Percentiles rank a stretch among this genome's conserved stretches.
These are phyloP conservation scores for Salix brachista DNA, from an alignment of 345 rosid species.

Conservation along the genomic window DNA sequence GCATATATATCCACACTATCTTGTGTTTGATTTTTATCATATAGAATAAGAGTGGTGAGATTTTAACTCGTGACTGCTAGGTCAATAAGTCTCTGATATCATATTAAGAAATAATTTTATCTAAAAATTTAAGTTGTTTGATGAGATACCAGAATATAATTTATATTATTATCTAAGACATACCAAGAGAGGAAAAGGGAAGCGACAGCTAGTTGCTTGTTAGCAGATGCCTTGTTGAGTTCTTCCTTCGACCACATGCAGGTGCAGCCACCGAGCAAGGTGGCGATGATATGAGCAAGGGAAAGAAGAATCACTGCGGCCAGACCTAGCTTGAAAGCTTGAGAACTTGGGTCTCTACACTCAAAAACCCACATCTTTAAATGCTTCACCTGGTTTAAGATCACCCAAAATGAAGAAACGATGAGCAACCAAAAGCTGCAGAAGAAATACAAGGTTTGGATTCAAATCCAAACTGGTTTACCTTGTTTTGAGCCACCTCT, in stretches of 20 bases:
- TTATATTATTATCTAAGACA: too few species aligned
- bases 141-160: too few species aligned
- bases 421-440: background rate
- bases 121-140: too few species aligned
- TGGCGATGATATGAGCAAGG: conserved; percentile 59
- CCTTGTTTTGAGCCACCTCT: conserved; percentile 53
- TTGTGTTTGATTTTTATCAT: too few species aligned
- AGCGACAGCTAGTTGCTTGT: conserved; percentile 68
- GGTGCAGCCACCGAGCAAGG: conserved; percentile 66
- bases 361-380: conserved; percentile 65
- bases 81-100: too few species aligned
- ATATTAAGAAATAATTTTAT: too few species aligned
- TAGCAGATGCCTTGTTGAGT: conserved; percentile 44
- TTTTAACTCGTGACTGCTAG: too few species aligned
- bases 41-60: too few species aligned
- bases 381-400: conserved; percentile 53
- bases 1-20: accelerated
- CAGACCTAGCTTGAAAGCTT: conserved; percentile 72
- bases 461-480: background rate
- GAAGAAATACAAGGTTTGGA: background rate
- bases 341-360: conserved; percentile 70
- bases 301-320: conserved; percentile 61
- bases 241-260: conserved; percentile 58
- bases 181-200: conserved; percentile 87
- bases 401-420: background rate